Percentiles rank a stretch among this genome's conserved stretches.
Evolutionary conservation across 139 green algal genomes (phyloP).

Genomic region (Haematococcus sp.): DNA sequence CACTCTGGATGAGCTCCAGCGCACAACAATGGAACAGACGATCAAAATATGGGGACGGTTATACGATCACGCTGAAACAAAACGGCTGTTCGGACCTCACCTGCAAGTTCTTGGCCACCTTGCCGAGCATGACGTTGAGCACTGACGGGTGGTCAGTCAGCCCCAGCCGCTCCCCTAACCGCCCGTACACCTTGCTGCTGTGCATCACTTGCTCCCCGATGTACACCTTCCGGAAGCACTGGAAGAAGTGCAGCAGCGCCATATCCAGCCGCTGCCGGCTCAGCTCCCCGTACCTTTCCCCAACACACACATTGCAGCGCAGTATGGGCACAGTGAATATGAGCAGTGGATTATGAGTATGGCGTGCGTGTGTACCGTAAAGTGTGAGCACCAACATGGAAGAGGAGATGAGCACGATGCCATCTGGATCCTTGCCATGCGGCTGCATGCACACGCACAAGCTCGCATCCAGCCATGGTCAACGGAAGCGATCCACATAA

Average conservation of each 20-base stretch:
- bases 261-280: conserved; percentile 89
- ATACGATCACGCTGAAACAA: too few relatives aligned
- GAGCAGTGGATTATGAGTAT: too few relatives aligned
- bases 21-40: too few relatives aligned
- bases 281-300: conserved; percentile 55
- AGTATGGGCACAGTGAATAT: too few relatives aligned
- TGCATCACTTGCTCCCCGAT: conserved; percentile 96
- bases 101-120: conserved; percentile 90
- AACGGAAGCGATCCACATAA: not conserved
- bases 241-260: conserved; percentile 91
- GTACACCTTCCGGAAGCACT: conserved; percentile 96
- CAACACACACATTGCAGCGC: not conserved
- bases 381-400: too few relatives aligned
- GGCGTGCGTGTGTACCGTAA: too few relatives aligned
- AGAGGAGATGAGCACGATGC: too few relatives aligned
- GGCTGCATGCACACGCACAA: not conserved
- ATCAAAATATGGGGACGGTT: too few relatives aligned
- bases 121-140: conserved; percentile 86
- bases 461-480: not conserved
- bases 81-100: too few relatives aligned
- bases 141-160: conserved; percentile 85
- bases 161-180: conserved; percentile 76
- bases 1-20: too few relatives aligned
- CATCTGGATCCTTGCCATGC: not conserved
- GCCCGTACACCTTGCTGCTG: conserved; percentile 89